Base-by-base conservation (phyloP, 2,329 filamentous ascomycete genomes). In the Rhexocercosporidium sp. region DNA sequence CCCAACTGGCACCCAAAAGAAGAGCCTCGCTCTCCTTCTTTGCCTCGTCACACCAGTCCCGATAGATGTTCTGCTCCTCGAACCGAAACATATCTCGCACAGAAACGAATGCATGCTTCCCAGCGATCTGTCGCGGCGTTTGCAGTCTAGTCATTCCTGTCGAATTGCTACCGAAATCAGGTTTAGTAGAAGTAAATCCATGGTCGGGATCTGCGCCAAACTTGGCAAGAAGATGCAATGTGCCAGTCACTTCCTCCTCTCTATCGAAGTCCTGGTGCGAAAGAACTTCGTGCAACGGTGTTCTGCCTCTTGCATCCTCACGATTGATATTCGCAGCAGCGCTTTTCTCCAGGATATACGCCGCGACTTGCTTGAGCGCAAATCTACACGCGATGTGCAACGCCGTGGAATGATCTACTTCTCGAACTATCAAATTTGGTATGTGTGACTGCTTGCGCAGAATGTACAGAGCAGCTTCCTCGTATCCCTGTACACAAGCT, bases 221-320 rank as follows among this genome's bases (percentile, higher is more conserved):
- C 12, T 59, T 25, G 25, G 51, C 62, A 16, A 64, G 62, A 25
- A 20, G 14, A 16, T 64, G 41, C 9, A 64, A 20, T 16, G 62
- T 64, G 3, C 11, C 51, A 22, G 39, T 39, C 0, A 49, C 27
- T 9, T 41, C 53, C 4, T 57, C 6, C 9, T 64, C 51, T 8
- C 62, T 14, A 2, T 41, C 63, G 1, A 46, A 39, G 9, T 27
- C 16, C 5, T 34, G 27, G 31, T 60, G 47, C 1, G n/a, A 53
- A 67, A 73, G 70, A 60, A 74, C 18, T 31, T 64, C 62, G 18
- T 64, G 62, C n/a, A 64, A 31, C 7, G 62, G 39, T 3, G 62
- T 64, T 27, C 41, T 53, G 11, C 62, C 62, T 4, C 22, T 27
- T 1, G 27, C 39, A 59, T 64, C 62, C 29, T 57, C 53, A 1